Base-by-base conservation (phyloP, 345 rosid species). In the Eucalyptus sp. region DNA sequence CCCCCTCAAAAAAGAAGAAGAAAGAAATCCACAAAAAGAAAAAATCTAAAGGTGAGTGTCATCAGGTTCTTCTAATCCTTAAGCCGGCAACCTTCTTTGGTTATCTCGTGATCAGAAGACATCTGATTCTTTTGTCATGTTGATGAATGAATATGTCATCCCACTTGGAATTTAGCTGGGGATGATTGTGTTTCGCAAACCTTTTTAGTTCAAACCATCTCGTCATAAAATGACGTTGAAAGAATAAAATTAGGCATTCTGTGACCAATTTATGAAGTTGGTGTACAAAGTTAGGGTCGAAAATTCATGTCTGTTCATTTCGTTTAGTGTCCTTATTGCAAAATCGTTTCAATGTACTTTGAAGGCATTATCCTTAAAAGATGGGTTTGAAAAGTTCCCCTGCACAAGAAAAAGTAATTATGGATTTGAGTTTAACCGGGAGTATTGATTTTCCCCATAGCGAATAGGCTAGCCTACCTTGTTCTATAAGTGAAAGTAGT, bases 1-100 rank as follows among this genome's bases (percentile, higher is more conserved):
- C 1, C 4, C 43, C 22, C 9, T 3, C 8, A 1, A 1, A 0
- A 2, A 5, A 16, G 3, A 7, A 52, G 7, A 52, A 17, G 4
- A 13, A 9, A 4, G 6, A 71, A 37, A 17, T 18, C 25, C 46
- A 71, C 44, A 9, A 37, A 71, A 33, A 37, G 25, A 10, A 37
- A 37, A 68, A 71, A 71, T 37, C 25, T 37, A 37, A 71, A 37
- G 46, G 7, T 37, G 81, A 18, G 46, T 71, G 81, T 24, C 46
- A 18, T 71, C 81, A 18, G 25, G 14, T 37, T 37, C 46, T 71
- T 71, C 13, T 18, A 71, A 33, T 71, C 81, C 25, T 37, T 10
- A 5, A 33, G 81, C 25, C 18, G 46, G 46, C 46, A 71, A 17
- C 81, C 81, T 71, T 20, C 81, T 37, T 37, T 37, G 81, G 46